A percentile compares a stretch with the other conserved stretches of the same genome.
Conservation (phyloP, 257 asterid genomes). For the Fraxinus quadrangulata region DNA sequence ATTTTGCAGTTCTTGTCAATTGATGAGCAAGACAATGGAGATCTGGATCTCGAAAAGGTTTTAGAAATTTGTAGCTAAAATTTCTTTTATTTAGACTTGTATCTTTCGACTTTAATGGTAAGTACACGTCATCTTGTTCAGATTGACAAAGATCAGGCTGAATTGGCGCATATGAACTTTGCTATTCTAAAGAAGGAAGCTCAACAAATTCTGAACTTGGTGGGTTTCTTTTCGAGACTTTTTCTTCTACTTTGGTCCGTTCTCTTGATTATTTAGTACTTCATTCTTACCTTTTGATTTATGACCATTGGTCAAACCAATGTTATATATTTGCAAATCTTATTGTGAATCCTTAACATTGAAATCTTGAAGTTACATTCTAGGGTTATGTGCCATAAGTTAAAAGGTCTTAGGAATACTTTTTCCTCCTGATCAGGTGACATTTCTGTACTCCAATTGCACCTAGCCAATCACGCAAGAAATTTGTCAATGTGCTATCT, state of each 20-base stretch:
- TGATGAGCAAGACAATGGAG: conserved; percentile 78
- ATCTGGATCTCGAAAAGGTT: conserved; percentile 83
- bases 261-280: conserved; percentile 7
- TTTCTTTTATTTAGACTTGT: conserved; percentile 10
- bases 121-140: conserved; percentile 33
- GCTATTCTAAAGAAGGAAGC: conserved; percentile 81
- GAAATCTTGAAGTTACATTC: background rate
- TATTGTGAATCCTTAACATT: background rate
- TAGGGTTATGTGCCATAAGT: background rate
- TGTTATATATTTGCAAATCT: background rate
- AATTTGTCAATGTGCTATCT: background rate
- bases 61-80: conserved; percentile 21
- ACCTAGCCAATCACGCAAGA: background rate
- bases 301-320: conserved; percentile 5
- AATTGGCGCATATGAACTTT: conserved; percentile 71
- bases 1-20: conserved; percentile 72
- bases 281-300: conserved; percentile 3
- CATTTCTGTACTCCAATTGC: background rate
- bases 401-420: background rate
- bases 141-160: conserved; percentile 92
- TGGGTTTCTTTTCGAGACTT: conserved; percentile 32
- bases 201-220: conserved; percentile 79
- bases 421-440: background rate
- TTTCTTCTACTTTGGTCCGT: conserved; percentile 1
- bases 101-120: conserved; percentile 10